Conservation (phyloP, 2,329 filamentous ascomycete species). For the Pyricularia pennisetigena region DNA sequence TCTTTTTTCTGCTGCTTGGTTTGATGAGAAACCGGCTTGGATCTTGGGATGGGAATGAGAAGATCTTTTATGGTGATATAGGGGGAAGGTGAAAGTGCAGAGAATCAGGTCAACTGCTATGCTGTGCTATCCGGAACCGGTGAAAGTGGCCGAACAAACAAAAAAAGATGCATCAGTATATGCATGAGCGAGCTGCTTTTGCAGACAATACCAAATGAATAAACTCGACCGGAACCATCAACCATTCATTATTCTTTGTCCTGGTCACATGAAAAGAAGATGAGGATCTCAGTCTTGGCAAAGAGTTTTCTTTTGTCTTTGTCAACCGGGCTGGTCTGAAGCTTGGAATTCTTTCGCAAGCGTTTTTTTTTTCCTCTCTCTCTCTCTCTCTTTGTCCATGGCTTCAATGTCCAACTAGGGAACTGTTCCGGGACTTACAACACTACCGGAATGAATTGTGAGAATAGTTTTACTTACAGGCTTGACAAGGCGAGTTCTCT, state of each 20-base stretch:
- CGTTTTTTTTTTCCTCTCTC: no score
- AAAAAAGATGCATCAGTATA: not conserved
- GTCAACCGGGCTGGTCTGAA: not conserved
- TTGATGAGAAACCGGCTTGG: not conserved
- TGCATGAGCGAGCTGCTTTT: not conserved
- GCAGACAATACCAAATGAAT: not conserved
- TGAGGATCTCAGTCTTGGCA: not conserved
- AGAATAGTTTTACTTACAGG: not conserved
- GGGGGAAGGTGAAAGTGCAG: not conserved
- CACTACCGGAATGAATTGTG: no score
- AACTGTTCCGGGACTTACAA: no score
- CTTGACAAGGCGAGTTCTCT: not conserved
- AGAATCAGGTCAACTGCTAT: no score
- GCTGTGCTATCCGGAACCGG: not conserved
- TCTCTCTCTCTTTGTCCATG: not conserved
- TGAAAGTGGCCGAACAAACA: not conserved
- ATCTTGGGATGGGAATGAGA: not conserved
- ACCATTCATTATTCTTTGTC: not conserved
- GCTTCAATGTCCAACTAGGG: no score
- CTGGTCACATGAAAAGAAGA: not conserved
- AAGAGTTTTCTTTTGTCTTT: not conserved
- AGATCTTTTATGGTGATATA: not conserved
- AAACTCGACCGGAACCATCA: not conserved
- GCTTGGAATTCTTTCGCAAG: not conserved
- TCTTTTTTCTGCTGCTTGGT: not conserved